Base-by-base conservation (phyloP, 2,329 filamentous ascomycete genomes). In the Gnomoniopsis sp. region DNA sequence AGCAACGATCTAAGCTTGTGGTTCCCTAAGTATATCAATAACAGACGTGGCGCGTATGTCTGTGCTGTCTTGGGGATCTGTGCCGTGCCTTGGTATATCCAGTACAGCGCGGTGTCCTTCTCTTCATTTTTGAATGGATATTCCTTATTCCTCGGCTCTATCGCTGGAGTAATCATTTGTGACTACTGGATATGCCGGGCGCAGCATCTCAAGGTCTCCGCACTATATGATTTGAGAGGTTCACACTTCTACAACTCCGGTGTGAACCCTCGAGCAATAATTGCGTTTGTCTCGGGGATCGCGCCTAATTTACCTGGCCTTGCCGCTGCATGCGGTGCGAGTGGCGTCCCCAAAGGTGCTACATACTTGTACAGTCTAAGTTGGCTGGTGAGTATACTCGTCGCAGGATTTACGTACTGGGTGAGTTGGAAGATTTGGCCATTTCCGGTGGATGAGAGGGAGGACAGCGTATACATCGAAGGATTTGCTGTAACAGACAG, bases 71-170 rank as follows among this genome's bases (percentile, higher is more conserved):
- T 85, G 38, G 80, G 79, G 22, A 87, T 84, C 83, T 77, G 78
- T 2, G 75, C 88, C 34, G 83, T 86, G 1, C 85, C 84, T 1
- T 88, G 85, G 86, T 87, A 87, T 71, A 88, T 88, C 58, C 73
- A 88, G 19, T 75, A 70, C 36, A 85, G 80, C 0, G 86, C 85
- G 2, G 68, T 71, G 2, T 84, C 79, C 1, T 84, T 88, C 64
- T 71, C 88, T 3, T 79, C 81, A 47, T 90, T 89, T 71, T 87
- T 90, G 80, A 77, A 80, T 47, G 86, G 85, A 0, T 86, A 88
- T 68, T 75, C 59, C 10, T 48, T 59, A 10, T 55, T 59, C 8
- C 46, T 59, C 8, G 57, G 49, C 33, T 75, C 76, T 17, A 72
- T 79, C 44, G 70, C 74, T 10, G 75, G 72, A 49, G 68, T 77